Evolutionary conservation across 2,329 filamentous ascomycete genomes (phyloP), one percentile per base, ranked within the genome.

Genomic region (Aspergillus phoenicis): DNA sequence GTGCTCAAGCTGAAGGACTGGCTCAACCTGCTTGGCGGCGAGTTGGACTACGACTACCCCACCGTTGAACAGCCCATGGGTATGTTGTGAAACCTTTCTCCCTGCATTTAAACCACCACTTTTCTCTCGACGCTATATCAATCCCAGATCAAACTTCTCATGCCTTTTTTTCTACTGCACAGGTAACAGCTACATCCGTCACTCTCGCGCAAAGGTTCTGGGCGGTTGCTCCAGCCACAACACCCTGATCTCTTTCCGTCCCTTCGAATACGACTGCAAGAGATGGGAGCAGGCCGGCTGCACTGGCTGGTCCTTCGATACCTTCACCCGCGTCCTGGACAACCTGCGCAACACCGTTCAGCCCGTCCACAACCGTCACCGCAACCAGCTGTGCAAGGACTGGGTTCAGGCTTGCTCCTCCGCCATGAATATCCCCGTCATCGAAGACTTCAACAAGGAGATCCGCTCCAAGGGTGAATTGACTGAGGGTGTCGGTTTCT

Each of bases 161-260:
- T 41, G 11, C 22, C 10, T 24, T 17, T 36, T 20, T 20, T 60
- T 47, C 39, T 47, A 20, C 38, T 41, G 2, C 43, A 33, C 43
- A 85, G 91, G 92, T 73, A 97, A 97, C 83, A 95, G 91, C 59
- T 85, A 92, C 80, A 96, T 97, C 80, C 88, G 92, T 66, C 93
- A 96, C 81, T 96, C 93, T 13, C 89, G 93, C 64, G 93, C 93
- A 65, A 96, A 96, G 82, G 92, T 97, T 41, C 85, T 97, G 30
- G 93, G 93, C 68, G 93, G 93, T 67, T 97, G 93, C 83, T 96
- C 92, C 48, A 94, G 90, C 62, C 93, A 96, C 84, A 97, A 97
- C 80, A 96, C 93, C 20, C 83, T 96, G 70, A 96, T 97, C 77
- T 95, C 91, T 17, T 96, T 96, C 85, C 87, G 92, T 26, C 91